These are phyloP conservation scores for Candida hungchunana DNA, from an alignment of 805 yeast species.

Conservation along the genomic window DNA sequence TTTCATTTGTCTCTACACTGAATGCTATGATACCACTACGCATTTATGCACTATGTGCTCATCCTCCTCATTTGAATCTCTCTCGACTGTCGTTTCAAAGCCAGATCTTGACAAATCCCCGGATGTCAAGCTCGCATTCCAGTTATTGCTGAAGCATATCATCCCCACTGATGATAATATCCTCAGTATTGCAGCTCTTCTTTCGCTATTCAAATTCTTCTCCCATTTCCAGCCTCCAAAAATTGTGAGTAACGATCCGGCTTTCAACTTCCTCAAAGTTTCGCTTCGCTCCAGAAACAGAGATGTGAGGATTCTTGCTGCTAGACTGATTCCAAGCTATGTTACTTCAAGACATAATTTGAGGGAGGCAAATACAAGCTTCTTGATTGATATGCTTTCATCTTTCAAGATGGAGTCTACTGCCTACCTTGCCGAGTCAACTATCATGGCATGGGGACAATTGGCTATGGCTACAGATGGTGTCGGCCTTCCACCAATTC, in stretches of 20 bases:
- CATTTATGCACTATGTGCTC: slow-evolving; percentile 16
- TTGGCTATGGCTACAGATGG: slow-evolving; percentile 59
- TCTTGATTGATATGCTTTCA: slow-evolving; percentile 40
- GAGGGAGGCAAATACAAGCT: slow-evolving; percentile 41
- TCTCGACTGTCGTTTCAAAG: slow-evolving; percentile 30
- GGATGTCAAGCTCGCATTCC: slow-evolving; percentile 2
- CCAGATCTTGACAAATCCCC: slow-evolving; percentile 19
- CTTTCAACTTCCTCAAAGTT: slow-evolving; percentile 39
- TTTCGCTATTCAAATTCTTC: slow-evolving; percentile 45
- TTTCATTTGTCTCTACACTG: slow-evolving; percentile 34
- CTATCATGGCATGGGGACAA: slow-evolving; percentile 59
- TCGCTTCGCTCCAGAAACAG: slow-evolving; percentile 43
- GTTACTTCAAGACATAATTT: slow-evolving; percentile 36
- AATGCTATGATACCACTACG: slow-evolving; percentile 23
- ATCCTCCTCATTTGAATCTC: slow-evolving; percentile 3
- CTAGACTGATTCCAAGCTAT: slow-evolving; percentile 51
- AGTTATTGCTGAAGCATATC: slow-evolving; percentile 2
- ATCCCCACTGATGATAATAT: slow-evolving; percentile 18
- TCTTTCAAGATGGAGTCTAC: slow-evolving; percentile 35
- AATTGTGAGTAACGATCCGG: slow-evolving; percentile 22
- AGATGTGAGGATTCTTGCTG: slow-evolving; percentile 50
- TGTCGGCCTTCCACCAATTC: slow-evolving; percentile 60
- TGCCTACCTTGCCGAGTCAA: slow-evolving; percentile 51
- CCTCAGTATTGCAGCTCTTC: slow-evolving; percentile 40
- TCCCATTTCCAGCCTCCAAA: slow-evolving; percentile 49